phyloP scores from a whole-genome alignment of 2,329 filamentous ascomycete genomes.

The Colletotrichum liaoningense region DNA sequence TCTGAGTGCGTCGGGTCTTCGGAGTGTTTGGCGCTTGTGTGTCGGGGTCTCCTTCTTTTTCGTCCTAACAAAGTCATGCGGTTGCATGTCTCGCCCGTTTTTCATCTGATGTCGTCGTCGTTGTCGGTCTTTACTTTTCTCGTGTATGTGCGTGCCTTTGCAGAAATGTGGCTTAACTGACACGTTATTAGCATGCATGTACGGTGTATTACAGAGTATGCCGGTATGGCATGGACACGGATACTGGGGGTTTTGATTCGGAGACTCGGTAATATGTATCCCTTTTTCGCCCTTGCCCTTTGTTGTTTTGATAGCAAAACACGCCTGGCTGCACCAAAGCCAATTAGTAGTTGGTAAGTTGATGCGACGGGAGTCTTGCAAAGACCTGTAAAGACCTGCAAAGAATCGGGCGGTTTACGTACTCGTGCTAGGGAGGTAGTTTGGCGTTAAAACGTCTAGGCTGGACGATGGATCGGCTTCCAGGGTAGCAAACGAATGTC shows the following conservation, averaged over 20 bases:
- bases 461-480: neutral
- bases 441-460: neutral
- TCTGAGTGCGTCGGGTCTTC: neutral
- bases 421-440: neutral
- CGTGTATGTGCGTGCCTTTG: neutral
- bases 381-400: neutral
- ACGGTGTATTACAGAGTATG: neutral
- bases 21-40: neutral
- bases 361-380: neutral
- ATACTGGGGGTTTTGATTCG: neutral
- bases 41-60: constrained; percentile 11
- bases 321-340: neutral
- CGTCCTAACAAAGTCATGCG: constrained; percentile 14
- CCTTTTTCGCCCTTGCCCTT: neutral
- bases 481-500: neutral
- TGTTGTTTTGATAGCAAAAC: neutral
- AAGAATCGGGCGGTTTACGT: neutral
- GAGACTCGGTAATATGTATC: neutral
- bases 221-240: neutral
- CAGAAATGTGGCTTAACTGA: neutral
- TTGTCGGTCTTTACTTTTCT: neutral
- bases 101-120: constrained; percentile 14
- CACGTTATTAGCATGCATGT: constrained; percentile 1
- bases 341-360: neutral
- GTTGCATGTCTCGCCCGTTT: constrained; percentile 26